Conservation (phyloP, 2,329 filamentous ascomycete species). For the Pseudovirgaria hyperparasitica region DNA sequence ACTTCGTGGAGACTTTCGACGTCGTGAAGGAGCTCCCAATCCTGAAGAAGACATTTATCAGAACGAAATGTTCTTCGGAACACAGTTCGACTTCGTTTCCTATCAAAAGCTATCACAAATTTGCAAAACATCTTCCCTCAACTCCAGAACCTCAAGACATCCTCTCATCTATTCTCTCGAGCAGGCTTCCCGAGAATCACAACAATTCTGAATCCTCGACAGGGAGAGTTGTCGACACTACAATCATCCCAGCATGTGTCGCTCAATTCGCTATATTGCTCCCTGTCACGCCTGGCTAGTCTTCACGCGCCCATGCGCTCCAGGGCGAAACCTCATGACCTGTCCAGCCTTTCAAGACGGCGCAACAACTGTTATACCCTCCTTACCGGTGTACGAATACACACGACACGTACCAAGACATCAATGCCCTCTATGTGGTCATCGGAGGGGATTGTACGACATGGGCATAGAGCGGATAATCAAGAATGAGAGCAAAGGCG, state of each 20-base stretch:
- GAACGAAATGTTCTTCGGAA: too few relatives aligned
- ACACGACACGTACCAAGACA: background rate
- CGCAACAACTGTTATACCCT: conserved; percentile 15
- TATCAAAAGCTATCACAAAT: too few relatives aligned
- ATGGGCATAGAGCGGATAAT: conserved; percentile 11
- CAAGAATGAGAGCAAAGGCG: conserved; percentile 12
- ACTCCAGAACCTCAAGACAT: background rate
- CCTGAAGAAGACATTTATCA: too few relatives aligned
- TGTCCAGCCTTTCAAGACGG: conserved; percentile 25
- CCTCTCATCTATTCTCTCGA: background rate
- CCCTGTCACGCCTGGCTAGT: conserved; percentile 35
- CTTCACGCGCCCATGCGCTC: conserved; percentile 31
- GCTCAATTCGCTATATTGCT: conserved; percentile 31
- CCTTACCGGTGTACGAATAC: conserved; percentile 4
- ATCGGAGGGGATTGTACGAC: conserved; percentile 5
- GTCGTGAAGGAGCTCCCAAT: too few relatives aligned
- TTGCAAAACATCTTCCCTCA: background rate
- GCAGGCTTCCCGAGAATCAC: background rate
- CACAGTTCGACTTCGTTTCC: too few relatives aligned
- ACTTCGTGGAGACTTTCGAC: too few relatives aligned
- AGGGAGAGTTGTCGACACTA: background rate
- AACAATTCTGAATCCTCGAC: background rate
- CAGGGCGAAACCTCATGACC: conserved; percentile 25
- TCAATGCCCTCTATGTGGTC: background rate
- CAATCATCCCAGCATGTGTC: conserved; percentile 29